A percentile compares a stretch with the other conserved stretches of the same genome.
Evolutionary conservation across 2,329 filamentous ascomycete genomes (phyloP).

Genomic region (Domatiomyces catenatus): DNA sequence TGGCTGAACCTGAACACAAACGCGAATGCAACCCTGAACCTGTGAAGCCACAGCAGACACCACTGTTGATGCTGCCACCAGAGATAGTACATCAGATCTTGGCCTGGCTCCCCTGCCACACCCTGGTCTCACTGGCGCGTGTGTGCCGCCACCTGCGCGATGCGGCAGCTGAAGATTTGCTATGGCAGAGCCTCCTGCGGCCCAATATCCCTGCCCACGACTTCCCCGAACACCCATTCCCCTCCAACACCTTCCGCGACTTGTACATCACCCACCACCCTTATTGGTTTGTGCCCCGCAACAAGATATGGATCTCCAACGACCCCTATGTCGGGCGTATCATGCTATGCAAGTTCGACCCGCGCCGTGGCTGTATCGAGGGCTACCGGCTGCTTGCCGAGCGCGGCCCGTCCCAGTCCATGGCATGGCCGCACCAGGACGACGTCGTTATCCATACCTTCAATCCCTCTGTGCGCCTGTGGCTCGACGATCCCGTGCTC

Average conservation of each 20-base stretch:
- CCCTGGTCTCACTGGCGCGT: constrained; percentile 44
- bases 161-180: constrained; percentile 48
- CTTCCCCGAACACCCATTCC: constrained; percentile 35
- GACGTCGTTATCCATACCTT: constrained; percentile 59
- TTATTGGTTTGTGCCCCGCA: constrained; percentile 66
- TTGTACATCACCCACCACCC: constrained; percentile 62
- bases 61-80: constrained; percentile 40
- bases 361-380: constrained; percentile 58
- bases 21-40: too few relatives aligned
- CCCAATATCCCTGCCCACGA: constrained; percentile 44
- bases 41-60: constrained; percentile 6
- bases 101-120: constrained; percentile 45
- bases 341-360: constrained; percentile 62
- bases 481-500: constrained; percentile 58
- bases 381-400: constrained; percentile 61
- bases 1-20: not conserved
- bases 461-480: constrained; percentile 52
- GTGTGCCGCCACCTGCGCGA: constrained; percentile 47
- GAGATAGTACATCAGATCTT: constrained; percentile 66
- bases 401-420: constrained; percentile 38
- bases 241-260: constrained; percentile 49
- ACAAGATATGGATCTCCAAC: constrained; percentile 79
- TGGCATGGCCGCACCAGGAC: constrained; percentile 50
- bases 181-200: constrained; percentile 60
- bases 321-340: constrained; percentile 57